Evolutionary conservation across 2,329 filamentous ascomycete species (phyloP), one percentile per base, ranked within the genome.

Genomic region (Aspergillus arachidicola): DNA sequence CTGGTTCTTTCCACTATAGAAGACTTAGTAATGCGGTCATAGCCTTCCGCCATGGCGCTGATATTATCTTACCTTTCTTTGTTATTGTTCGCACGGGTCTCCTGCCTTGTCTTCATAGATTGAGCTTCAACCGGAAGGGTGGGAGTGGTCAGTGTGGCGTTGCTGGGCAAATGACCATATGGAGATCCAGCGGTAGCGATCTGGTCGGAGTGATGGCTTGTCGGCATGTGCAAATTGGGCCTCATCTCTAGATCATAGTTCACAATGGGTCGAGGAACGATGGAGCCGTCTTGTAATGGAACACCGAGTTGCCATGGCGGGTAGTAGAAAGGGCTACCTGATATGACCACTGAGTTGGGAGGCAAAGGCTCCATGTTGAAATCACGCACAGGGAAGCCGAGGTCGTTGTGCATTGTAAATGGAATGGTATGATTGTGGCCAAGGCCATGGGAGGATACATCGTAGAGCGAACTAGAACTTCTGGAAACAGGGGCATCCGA

Each of bases 61-160:
- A 16, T 5, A 16, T 3, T 0, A 16, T 0, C 34, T 3, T 16
- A 36, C 34, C 34, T 6, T 6, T 36, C 34, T 16, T 3, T 1
- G 5, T 5, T 2, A 36, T 36, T 5, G 12, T 6, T 36, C 34
- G 34, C 14, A 16, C 34, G 5, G 12, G 34, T 36, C 34, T 36
- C 34, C 12, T 36, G 34, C 12, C 16, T 5, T 36, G 0, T 5
- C 12, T 1, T 1, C 5, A 14, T 36, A 14, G 14, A 14, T 5
- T 16, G 34, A 3, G 19, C 7, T 11, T 43, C 19, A 11, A n/a
- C 10, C 14, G 19, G n/a, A 5, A n/a, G 19, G 19, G 9, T 10
- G n/a, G 0, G 4, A 21, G 2, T 7, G 0, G 41, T 10, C 7
- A n/a, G 7, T 43, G 19, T 3, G 4, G 19, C 1, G 19, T 11